Percentiles rank a stretch among this genome's conserved stretches.
phyloP scores from a whole-genome alignment of 139 green algal genomes.

The Nannochloris sp. region DNA sequence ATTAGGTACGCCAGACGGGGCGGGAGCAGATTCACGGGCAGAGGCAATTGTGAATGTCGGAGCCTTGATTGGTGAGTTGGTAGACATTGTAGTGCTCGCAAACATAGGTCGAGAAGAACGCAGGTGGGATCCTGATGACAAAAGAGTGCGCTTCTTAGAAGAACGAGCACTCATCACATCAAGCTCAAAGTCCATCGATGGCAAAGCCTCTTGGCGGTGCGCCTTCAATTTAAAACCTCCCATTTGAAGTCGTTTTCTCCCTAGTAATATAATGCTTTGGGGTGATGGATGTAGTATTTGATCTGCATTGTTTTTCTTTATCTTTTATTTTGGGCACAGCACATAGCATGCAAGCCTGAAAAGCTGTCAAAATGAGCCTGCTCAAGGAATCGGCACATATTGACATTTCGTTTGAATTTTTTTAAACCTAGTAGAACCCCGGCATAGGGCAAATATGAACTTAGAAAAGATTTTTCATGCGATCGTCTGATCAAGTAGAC shows the following conservation, averaged over 20 bases:
- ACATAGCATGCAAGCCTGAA: no score
- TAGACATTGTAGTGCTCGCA: slow-evolving; percentile 14
- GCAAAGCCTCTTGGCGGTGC: not conserved
- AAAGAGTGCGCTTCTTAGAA: not conserved
- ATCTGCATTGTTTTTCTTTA: no score
- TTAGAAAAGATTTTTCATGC: no score
- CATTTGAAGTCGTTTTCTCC: not conserved
- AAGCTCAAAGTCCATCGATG: slow-evolving; percentile 13
- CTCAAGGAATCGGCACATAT: no score
- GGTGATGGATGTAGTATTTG: no score
- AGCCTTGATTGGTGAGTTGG: not conserved
- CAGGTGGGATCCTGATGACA: not conserved
- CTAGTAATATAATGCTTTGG: no score
- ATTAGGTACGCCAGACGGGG: slow-evolving; percentile 17
- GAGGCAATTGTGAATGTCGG: slow-evolving; percentile 21
- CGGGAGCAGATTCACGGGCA: not conserved
- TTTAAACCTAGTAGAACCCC: no score
- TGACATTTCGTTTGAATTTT: no score
- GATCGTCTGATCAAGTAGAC: no score
- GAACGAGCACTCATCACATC: not conserved
- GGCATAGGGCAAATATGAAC: no score
- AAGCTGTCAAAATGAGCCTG: no score
- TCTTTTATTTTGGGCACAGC: no score
- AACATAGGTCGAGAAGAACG: not conserved
- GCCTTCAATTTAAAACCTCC: not conserved